phyloP scores from a whole-genome alignment of 2,329 filamentous ascomycete species.

The Aspergillus texensis region DNA sequence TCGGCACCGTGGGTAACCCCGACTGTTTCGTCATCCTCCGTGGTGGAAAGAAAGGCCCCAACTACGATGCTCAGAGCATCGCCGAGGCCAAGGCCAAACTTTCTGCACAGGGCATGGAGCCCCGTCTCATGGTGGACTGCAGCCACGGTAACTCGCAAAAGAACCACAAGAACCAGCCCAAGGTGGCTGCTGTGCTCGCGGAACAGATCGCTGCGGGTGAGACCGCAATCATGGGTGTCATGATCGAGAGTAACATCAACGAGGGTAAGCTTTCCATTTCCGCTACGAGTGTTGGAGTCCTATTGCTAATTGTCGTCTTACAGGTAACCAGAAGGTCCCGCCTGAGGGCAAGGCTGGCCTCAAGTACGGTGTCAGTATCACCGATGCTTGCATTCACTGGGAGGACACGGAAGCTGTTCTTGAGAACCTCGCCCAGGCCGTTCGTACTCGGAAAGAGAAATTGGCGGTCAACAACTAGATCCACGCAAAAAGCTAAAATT shows the following conservation, averaged over 20 bases:
- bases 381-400: constrained; percentile 96
- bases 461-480: constrained; percentile 20
- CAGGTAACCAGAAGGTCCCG: constrained; percentile 84
- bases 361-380: constrained; percentile 94
- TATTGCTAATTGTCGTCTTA: constrained; percentile 10
- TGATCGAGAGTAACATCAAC: constrained; percentile 98
- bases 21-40: constrained; percentile 97
- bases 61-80: constrained; percentile 87
- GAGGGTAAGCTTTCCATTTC: constrained; percentile 63
- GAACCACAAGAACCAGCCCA: constrained; percentile 96
- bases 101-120: constrained; percentile 69
- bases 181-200: constrained; percentile 80
- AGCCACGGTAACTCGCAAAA: constrained; percentile 95
- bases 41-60: constrained; percentile 89
- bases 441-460: constrained; percentile 69
- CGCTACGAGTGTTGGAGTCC: background rate
- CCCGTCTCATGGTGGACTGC: constrained; percentile 95
- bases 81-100: constrained; percentile 79
- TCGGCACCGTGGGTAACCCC: constrained; percentile 90
- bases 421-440: constrained; percentile 75
- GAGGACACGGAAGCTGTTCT: constrained; percentile 82
- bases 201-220: constrained; percentile 86
- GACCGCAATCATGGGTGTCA: constrained; percentile 88
- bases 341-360: constrained; percentile 80
- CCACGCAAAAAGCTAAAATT: background rate